Evolutionary conservation across 495 filamentous ascomycete genomes (phyloP).

Genomic region (Neurospora sp.): DNA sequence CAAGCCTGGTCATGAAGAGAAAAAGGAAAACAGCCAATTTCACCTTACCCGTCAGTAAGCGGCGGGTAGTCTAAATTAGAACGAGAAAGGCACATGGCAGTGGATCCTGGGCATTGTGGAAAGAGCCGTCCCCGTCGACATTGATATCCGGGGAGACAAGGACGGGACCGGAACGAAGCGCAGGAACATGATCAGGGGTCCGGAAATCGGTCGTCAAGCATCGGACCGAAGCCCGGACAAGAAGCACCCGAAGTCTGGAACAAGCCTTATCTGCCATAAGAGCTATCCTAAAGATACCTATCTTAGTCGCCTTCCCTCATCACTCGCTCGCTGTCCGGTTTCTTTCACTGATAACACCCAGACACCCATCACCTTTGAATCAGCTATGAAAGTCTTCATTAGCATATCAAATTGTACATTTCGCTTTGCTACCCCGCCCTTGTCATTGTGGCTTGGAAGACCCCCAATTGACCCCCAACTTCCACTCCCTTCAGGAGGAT

Average conservation of each 20-base stretch:
- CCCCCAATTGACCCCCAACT: neutral
- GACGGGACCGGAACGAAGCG: neutral
- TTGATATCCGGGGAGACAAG: neutral
- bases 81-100: neutral
- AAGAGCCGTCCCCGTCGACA: neutral
- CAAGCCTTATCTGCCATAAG: neutral
- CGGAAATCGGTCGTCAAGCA: neutral
- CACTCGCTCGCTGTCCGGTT: neutral
- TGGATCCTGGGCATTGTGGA: neutral
- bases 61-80: neutral
- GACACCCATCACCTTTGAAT: neutral
- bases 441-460: neutral
- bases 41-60: neutral
- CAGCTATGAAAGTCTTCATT: neutral
- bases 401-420: neutral
- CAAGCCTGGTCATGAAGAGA: neutral
- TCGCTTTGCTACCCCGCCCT: neutral
- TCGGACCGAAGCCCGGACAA: neutral
- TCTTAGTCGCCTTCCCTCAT: neutral
- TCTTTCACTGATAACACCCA: neutral
- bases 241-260: neutral
- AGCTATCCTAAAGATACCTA: neutral
- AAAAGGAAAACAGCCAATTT: neutral
- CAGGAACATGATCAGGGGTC: neutral
- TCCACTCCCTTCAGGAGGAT: neutral